These are phyloP conservation scores for Cyanodermella asteris DNA, from an alignment of 2,329 filamentous ascomycete genomes.

Conservation along the genomic window DNA sequence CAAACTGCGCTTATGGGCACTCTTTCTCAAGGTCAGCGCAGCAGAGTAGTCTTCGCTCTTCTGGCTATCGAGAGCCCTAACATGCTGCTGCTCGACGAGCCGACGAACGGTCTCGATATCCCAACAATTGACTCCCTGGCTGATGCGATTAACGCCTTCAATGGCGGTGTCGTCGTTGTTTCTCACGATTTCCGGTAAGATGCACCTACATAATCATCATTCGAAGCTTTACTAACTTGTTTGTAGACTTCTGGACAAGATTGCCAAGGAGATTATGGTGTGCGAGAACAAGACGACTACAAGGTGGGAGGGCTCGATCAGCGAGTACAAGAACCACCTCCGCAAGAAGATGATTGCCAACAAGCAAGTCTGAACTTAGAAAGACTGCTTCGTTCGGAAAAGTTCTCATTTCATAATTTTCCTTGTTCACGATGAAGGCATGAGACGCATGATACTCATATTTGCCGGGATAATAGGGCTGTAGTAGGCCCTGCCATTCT, in stretches of 20 bases:
- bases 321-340: constrained; percentile 93
- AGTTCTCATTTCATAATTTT: too few species aligned
- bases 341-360: constrained; percentile 94
- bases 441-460: too few species aligned
- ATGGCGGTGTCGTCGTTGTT: constrained; percentile 90
- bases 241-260: constrained; percentile 81
- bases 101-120: constrained; percentile 98
- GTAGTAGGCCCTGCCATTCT: too few species aligned
- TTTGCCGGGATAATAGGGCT: too few species aligned
- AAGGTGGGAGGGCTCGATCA: constrained; percentile 72
- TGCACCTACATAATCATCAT: constrained; percentile 6
- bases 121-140: constrained; percentile 94
- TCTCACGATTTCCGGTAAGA: constrained; percentile 95
- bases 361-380: constrained; percentile 74
- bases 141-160: constrained; percentile 91
- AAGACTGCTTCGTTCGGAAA: too few species aligned
- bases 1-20: constrained; percentile 98
- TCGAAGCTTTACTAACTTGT: constrained; percentile 14
- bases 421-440: too few species aligned
- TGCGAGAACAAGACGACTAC: constrained; percentile 94
- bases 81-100: constrained; percentile 95
- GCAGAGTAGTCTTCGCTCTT: constrained; percentile 90
- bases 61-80: constrained; percentile 89
- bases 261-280: constrained; percentile 97
- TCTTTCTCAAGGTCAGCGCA: constrained; percentile 92